Base-by-base conservation (phyloP, 495 filamentous ascomycete species). In the Podospora comata region DNA sequence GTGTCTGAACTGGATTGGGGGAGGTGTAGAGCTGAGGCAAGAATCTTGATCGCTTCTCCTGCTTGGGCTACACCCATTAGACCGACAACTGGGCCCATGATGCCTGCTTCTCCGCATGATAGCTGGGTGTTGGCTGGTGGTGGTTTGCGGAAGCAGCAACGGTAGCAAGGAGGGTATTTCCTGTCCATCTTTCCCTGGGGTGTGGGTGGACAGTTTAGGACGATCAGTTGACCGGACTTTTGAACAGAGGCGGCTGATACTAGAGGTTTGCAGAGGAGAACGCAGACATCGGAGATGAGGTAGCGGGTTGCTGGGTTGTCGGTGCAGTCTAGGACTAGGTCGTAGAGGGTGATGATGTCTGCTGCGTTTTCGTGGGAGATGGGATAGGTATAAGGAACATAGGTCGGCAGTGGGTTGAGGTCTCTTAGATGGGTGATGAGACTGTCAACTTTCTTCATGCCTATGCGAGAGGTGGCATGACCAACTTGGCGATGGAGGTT, bases 401-500 rank as follows among this genome's bases (percentile, higher is more conserved):
- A 92, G 4, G 77, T 85, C 23, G 89, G 80, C 55, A 85, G 77
- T 3, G 91, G 89, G 73, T 97, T 97, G 39, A 93, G 77, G 26
- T 84, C 84, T 64, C 76, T 75, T 20, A 97, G 79, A 69, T 88
- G 89, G 54, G 85, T 77, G 68, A 90, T 84, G 4, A 93, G 90
- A 76, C 91, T 94, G 32, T 91, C 85, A 27, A 94, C 93, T 78
- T 99, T 99, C 53, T 80, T 78, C 76, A 85, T 86, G n/a, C 92
- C 92, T 20, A 97, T 86, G 34, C 85, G 86, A 9, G 80, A 76
- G 0, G 86, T 90, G 11, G 81, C 82, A 74, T 99, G 94, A 34
- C 92, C 81, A 65, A 97, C 90, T 78, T 99, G 95, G 2, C 95
- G 90, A 79, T 97, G 94, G 20, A 99, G 86, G 78, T 99, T 99